Base-by-base conservation (phyloP, 768 basidiomycete species). In the Auriscalpium orientale region DNA sequence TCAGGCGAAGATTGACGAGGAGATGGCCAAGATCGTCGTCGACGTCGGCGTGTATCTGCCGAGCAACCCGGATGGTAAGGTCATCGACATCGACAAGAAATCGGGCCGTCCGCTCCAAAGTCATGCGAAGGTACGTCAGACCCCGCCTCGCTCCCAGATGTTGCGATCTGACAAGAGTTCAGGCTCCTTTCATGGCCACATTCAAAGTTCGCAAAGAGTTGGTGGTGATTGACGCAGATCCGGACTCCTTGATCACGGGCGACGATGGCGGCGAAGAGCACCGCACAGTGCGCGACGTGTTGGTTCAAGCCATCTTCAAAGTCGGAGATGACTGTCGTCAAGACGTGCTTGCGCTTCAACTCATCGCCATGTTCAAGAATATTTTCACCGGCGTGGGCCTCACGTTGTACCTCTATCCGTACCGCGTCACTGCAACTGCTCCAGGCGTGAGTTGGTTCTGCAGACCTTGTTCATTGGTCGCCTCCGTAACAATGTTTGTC, bases 121-220 rank as follows among this genome's bases (percentile, higher is more conserved):
- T 67, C 97, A 99, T 64, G 97, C 97, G 12, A 99, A 99, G 79
- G 95, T 91, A 51, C 44, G 55, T 15, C 4, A 70, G 54, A 15
- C 18, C 3, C 28, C 7, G 28, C 28, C 28, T 28, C 47, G 28
- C 38, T 34, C 15, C 52, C n/a, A 21, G 52, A 15, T 40, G 8
- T 46, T 36, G 22, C 15, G 33, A 52, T 45, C 36, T 56, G 18
- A 46, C 60, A 57, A n/a, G 55, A 38, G 47, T 54, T 40, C 57
- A 98, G 94, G 95, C 97, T 10, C 97, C 97, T 0, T 99, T 99
- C 75, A 98, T 99, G 97, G 97, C 97, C 1, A 98, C 95, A 1
- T 99, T 99, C 79, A 97, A 95, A 76, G 97, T 99, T 21, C 82
- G 90, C 55, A 95, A 98, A 68, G 87, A 94, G 59, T 77, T 81